Evolutionary conservation across 1,139 yeast species (phyloP).

Genomic region (Yamadazyma mexicana): DNA sequence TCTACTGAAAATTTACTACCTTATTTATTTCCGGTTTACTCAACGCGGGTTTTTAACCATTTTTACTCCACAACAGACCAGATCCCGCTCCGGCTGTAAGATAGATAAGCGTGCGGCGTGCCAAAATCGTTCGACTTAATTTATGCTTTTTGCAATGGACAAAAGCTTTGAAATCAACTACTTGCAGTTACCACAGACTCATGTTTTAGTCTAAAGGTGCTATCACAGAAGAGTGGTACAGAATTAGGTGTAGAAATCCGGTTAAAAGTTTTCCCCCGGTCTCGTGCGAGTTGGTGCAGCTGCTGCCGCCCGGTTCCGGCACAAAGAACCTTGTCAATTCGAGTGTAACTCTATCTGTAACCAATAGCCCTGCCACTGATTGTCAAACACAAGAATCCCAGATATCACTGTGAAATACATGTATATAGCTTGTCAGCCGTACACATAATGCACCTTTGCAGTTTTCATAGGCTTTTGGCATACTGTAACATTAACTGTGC

Average conservation of each 20-base stretch:
- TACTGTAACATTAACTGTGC: too few relatives aligned
- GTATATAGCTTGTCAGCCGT: too few relatives aligned
- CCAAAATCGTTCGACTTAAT: not conserved
- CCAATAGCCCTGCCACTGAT: not conserved
- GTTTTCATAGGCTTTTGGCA: too few relatives aligned
- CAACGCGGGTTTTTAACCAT: not conserved
- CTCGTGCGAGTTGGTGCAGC: not conserved
- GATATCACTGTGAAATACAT: too few relatives aligned
- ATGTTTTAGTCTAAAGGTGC: too few relatives aligned
- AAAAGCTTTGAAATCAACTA: too few relatives aligned
- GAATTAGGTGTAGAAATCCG: too few relatives aligned
- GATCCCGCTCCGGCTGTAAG: not conserved
- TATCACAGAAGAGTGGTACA: too few relatives aligned
- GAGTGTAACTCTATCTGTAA: not conserved
- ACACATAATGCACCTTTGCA: too few relatives aligned
- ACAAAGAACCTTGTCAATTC: not conserved
- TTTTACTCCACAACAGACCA: constrained; percentile 7
- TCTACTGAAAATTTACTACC: not conserved
- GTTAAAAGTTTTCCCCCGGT: too few relatives aligned
- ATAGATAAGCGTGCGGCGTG: not conserved
- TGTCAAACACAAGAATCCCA: not conserved
- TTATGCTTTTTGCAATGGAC: not conserved
- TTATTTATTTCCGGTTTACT: not conserved
- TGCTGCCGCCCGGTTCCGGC: not conserved
- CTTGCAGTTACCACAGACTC: too few relatives aligned